Percentiles rank a stretch among this genome's conserved stretches.
Conservation (phyloP, 2,329 filamentous ascomycete genomes). For the Coniochaeta ligniaria region DNA sequence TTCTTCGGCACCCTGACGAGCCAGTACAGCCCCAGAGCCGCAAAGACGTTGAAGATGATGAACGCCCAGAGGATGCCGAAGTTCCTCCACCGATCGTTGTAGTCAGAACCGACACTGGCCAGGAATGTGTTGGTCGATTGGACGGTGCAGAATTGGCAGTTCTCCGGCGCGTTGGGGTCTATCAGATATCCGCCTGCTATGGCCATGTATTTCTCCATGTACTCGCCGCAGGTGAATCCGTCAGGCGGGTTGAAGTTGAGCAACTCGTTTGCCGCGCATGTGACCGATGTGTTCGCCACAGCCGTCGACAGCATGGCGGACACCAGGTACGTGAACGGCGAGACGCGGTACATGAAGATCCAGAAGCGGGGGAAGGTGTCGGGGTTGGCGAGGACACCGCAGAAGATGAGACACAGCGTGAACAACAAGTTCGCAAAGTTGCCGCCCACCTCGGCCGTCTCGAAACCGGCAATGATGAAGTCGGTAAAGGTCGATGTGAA, state of each 20-base stretch:
- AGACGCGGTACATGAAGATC: slow-evolving; percentile 79
- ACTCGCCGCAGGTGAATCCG: slow-evolving; percentile 52
- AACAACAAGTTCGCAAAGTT: slow-evolving; percentile 73
- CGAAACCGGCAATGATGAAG: slow-evolving; percentile 69
- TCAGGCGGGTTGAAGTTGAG: slow-evolving; percentile 56
- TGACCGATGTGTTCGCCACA: slow-evolving; percentile 58
- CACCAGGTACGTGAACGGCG: slow-evolving; percentile 77
- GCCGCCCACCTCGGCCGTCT: slow-evolving; percentile 66
- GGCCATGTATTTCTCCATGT: slow-evolving; percentile 44
- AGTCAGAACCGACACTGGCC: slow-evolving; percentile 39
- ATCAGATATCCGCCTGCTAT: slow-evolving; percentile 44
- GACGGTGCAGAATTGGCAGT: slow-evolving; percentile 51
- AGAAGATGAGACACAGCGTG: slow-evolving; percentile 67
- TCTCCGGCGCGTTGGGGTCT: slow-evolving; percentile 35
- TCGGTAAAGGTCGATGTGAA: slow-evolving; percentile 78
- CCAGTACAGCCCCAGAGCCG: slow-evolving; percentile 26
- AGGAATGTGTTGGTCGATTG: slow-evolving; percentile 46
- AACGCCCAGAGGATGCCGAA: slow-evolving; percentile 53
- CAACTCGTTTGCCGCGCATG: slow-evolving; percentile 64
- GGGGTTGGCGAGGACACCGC: slow-evolving; percentile 63
- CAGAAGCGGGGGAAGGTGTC: slow-evolving; percentile 63
- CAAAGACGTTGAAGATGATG: slow-evolving; percentile 43
- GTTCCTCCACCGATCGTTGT: slow-evolving; percentile 59
- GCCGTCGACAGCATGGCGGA: slow-evolving; percentile 63
- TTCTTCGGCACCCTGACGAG: slow-evolving; percentile 6